phyloP scores from a whole-genome alignment of 495 filamentous ascomycete species.

The Sordaria brevicollis region DNA sequence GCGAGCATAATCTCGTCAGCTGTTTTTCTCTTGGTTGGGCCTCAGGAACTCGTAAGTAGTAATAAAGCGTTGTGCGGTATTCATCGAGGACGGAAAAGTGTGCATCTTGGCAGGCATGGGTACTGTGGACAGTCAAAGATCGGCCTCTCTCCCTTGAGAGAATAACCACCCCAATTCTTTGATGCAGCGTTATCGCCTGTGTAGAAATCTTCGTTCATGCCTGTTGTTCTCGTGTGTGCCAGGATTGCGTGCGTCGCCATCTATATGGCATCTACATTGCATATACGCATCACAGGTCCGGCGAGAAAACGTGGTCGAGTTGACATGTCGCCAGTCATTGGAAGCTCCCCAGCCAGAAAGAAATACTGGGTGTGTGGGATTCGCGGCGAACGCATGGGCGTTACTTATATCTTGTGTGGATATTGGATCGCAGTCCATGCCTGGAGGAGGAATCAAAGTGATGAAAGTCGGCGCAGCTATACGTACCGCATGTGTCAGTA shows the following conservation, averaged over 20 bases:
- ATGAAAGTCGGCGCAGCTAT: background rate
- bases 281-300: background rate
- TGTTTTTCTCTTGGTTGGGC: background rate
- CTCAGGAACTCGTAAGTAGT: background rate
- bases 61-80: background rate
- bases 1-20: background rate
- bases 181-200: background rate
- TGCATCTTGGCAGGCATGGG: background rate
- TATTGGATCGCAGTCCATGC: background rate
- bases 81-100: background rate
- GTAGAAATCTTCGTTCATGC: background rate
- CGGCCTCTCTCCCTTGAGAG: background rate
- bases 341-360: background rate
- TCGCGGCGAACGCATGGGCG: background rate
- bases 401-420: background rate
- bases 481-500: background rate
- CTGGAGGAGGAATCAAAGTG: too few relatives aligned
- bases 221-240: background rate
- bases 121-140: background rate
- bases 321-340: background rate
- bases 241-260: background rate
- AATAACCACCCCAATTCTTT: background rate
- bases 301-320: background rate
- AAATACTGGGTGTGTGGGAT: background rate
- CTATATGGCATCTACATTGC: background rate